Evolutionary conservation across 2,329 filamentous ascomycete genomes (phyloP), one percentile per base, ranked within the genome.

Genomic region (Fusarium xyrophilum): DNA sequence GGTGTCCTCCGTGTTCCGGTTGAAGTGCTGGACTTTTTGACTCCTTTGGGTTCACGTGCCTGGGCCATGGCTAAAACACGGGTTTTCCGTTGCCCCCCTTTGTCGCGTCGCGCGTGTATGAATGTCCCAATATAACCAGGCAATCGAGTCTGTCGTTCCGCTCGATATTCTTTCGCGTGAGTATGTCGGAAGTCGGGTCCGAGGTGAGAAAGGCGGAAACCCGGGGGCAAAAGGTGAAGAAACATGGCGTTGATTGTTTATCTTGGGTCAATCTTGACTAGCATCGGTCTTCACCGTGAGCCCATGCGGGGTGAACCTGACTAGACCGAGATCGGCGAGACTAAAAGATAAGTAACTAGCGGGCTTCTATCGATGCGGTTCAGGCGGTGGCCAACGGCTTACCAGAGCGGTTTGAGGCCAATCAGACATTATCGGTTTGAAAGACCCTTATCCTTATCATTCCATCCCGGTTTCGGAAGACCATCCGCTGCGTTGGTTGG

Each of bases 281-380:
- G 54, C 54, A 30, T 50, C 23, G 36, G 36, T 5, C 9, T 64
- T 58, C 27, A 30, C 46, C 55, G 44, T 23, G 40, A 13, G 39
- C 47, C 46, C 47, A 65, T 60, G 61, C 62, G 60, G 60, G 62
- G 62, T 65, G 60, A 44, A 35, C 1, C 23, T 4, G 27, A 32
- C 54, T 44, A 65, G 19, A 44, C 61, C 17, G 2, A 65, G 54
- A 60, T 50, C 33, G 43, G 32, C 28, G 19, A 30, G 28, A 27
- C 42, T 36, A 58, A 17, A n/a, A n/a, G 36, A 56, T 28, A 48
- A 46, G 32, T 48, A 38, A n/a, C n/a, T n/a, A n/a, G 21, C 6
- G 6, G 9, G 14, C 30, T 30, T n/a, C 17, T 12, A 15, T 21
- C 17, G 30, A 23, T 32, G 15, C 10, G 23, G 36, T 19, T 38